phyloP scores from a whole-genome alignment of 2,329 filamentous ascomycete genomes.

The Venturia aucupariae region DNA sequence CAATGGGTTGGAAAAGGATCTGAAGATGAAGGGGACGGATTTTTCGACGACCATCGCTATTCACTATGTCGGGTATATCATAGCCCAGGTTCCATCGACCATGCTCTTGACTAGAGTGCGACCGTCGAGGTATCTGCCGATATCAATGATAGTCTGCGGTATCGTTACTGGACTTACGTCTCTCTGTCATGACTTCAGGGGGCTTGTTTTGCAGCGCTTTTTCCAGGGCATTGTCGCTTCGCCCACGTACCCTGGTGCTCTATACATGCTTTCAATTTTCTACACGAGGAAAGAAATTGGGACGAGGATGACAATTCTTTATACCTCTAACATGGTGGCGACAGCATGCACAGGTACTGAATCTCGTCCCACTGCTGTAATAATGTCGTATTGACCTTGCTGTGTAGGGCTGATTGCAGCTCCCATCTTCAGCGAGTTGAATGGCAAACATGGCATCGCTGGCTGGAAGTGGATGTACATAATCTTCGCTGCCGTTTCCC shows the following conservation, averaged over 20 bases:
- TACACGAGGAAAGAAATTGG: constrained; percentile 42
- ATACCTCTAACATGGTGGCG: constrained; percentile 37
- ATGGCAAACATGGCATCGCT: constrained; percentile 37
- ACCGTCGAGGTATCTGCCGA: constrained; percentile 40
- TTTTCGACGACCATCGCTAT: constrained; percentile 55
- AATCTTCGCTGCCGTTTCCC: constrained; percentile 21
- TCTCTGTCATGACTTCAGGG: constrained; percentile 35
- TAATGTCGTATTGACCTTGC: constrained; percentile 15
- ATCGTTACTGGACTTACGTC: constrained; percentile 35
- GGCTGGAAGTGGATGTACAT: constrained; percentile 50
- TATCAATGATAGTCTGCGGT: constrained; percentile 40
- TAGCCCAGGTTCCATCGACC: constrained; percentile 43
- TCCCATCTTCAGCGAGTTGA: constrained; percentile 39
- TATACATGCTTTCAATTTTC: constrained; percentile 33
- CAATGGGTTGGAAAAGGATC: constrained; percentile 51
- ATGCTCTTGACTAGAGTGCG: constrained; percentile 41
- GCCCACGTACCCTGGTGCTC: constrained; percentile 45
- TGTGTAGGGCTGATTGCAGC: constrained; percentile 44
- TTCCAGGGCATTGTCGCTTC: constrained; percentile 42
- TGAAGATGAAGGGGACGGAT: constrained; percentile 43
- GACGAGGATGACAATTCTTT: constrained; percentile 44
- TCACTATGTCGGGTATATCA: constrained; percentile 52
- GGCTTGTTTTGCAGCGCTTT: constrained; percentile 36
- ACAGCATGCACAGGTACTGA: constrained; percentile 31
- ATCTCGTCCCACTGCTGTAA: background rate